Evolutionary conservation across 352 stramenopile species (phyloP).

Genomic region (Pythium coloratum): DNA sequence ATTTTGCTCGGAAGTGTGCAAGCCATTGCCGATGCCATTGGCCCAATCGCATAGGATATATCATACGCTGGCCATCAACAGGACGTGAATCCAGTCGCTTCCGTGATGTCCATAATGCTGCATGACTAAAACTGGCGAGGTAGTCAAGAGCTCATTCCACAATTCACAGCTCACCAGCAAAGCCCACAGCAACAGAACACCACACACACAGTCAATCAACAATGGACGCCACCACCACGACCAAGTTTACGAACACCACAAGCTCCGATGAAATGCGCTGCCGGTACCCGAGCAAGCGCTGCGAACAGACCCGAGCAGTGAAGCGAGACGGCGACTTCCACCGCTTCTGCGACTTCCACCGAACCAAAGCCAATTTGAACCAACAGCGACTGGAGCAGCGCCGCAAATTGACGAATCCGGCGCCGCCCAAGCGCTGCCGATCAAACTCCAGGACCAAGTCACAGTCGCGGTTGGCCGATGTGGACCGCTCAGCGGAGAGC

Average conservation of each 20-base stretch:
- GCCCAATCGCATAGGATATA: not conserved
- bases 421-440: slow-evolving; percentile 16
- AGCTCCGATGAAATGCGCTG: slow-evolving; percentile 23
- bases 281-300: slow-evolving; percentile 28
- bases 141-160: not conserved
- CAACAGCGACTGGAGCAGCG: slow-evolving; percentile 56
- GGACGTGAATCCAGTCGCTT: not conserved
- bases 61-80: not conserved
- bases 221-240: not conserved
- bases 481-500: not conserved
- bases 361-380: slow-evolving; percentile 50
- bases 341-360: slow-evolving; percentile 38
- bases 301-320: slow-evolving; percentile 30
- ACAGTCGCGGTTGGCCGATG: not conserved
- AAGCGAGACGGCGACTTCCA: slow-evolving; percentile 40
- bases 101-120: not conserved
- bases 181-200: not conserved
- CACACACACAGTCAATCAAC: not conserved
- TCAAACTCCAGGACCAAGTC: not conserved
- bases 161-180: not conserved
- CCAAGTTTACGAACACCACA: not conserved
- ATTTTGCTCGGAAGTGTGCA: not conserved
- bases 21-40: not conserved
- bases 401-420: slow-evolving; percentile 25
- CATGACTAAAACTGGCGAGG: not conserved